Evolutionary conservation across 139 green algal species (phyloP), one percentile per base, ranked within the genome.

Genomic region (Gonium pectorale): DNA sequence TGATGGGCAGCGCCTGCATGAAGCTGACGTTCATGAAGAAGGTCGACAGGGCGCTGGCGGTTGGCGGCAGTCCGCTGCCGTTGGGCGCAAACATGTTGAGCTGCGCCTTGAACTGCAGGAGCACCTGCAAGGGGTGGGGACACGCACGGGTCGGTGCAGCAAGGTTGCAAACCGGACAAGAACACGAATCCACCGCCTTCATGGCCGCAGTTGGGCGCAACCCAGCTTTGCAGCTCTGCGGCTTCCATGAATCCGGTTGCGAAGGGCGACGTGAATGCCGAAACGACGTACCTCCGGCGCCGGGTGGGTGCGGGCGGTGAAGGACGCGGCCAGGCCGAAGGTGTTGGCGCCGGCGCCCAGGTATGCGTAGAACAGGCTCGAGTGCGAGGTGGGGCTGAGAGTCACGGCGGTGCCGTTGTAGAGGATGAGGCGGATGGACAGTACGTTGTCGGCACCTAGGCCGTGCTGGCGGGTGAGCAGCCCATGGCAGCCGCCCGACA

Each of bases 401-500:
- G 43, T 66, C 1, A 83, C 22, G 0, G 51, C 24, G 3, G 40
- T 74, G 60, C 77, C 77, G 62, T 83, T 71, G 77, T 71, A 83
- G 29, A 83, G 77, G 62, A 49, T 31, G n/a, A 83, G 44, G 0
- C 43, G 29, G 31, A 83, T 64, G 13, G 67, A 52, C 11, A 66
- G 4, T 7, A 83, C 31, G 62, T 43, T 73, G 60, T 83, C 77
- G n/a, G 49, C 52, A 27, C 77, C 77, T n/a, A 83, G 60, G 13
- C 77, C 77, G 35, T 74, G 74, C 62, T 66, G 43, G 7, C 77
- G 40, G 62, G 60, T 63, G 31, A 74, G 41, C 3, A 67, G n/a
- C 3, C 60, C 46, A 43, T 83, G 77, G 31, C 77, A 83, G 31
- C 77, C 77, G 63, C 77, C 77, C 7, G 62, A 41, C 29, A 83